Conservation (phyloP, 2,329 filamentous ascomycete species). For the Zasmidium angulare region DNA sequence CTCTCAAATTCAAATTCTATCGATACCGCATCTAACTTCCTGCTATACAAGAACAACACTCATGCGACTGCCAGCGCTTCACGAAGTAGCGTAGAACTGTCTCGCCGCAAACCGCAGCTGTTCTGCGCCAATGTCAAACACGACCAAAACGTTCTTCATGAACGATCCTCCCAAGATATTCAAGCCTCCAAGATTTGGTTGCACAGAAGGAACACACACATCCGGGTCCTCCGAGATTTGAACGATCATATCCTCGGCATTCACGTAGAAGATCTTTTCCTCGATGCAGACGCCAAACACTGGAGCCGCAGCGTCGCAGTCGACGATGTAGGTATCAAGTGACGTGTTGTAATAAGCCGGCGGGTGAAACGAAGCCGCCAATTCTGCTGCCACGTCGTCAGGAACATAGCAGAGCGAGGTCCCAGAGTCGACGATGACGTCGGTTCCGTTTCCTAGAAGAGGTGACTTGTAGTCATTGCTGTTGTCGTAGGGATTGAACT, state of each 20-base stretch:
- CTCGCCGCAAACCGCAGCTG: conserved; percentile 49
- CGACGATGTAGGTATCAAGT: conserved; percentile 38
- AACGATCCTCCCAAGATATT: conserved; percentile 50
- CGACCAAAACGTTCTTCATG: conserved; percentile 51
- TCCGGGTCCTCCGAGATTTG: conserved; percentile 11
- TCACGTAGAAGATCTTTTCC: conserved; percentile 36
- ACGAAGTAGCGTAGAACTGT: conserved; percentile 21
- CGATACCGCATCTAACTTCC: background rate
- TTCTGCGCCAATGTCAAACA: conserved; percentile 51
- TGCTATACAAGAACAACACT: background rate
- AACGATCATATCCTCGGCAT: conserved; percentile 32
- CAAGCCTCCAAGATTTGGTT: conserved; percentile 32
- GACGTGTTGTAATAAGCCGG: conserved; percentile 38
- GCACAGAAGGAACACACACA: conserved; percentile 38
- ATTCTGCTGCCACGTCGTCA: conserved; percentile 33
- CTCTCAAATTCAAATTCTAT: background rate
- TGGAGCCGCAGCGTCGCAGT: conserved; percentile 44
- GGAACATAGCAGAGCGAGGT: conserved; percentile 45
- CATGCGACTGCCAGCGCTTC: background rate
- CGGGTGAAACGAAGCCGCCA: conserved; percentile 46
- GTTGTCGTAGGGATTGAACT: conserved; percentile 27
- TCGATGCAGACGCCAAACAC: conserved; percentile 43
- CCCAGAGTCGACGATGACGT: conserved; percentile 48
- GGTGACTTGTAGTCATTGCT: conserved; percentile 20
- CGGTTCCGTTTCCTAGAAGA: conserved; percentile 32